Percentiles rank a stretch among this genome's conserved stretches.
phyloP scores from a whole-genome alignment of 1,284 basidiomycete species.

The Naganishia liquefaciens region DNA sequence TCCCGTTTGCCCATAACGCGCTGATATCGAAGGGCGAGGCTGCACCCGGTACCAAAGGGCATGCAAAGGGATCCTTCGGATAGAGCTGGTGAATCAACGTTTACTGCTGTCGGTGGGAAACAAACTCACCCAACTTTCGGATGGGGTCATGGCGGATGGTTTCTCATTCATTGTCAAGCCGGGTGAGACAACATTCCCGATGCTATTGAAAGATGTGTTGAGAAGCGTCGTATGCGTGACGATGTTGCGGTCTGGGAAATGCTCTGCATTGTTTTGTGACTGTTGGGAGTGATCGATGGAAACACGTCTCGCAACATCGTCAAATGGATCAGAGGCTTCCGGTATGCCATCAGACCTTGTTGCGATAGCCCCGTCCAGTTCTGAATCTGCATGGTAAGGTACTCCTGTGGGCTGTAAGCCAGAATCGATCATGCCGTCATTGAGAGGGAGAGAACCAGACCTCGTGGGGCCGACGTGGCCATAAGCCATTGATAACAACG shows the following conservation, averaged over 20 bases:
- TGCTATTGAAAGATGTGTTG: conserved; percentile 34
- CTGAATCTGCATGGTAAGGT: conserved; percentile 38
- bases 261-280: background rate
- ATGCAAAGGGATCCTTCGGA: conserved; percentile 13
- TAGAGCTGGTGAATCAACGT: background rate
- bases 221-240: conserved; percentile 16
- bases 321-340: conserved; percentile 31
- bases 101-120: background rate
- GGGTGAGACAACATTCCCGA: background rate
- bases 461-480: conserved; percentile 31
- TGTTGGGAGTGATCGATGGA: conserved; percentile 38
- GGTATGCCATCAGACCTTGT: background rate
- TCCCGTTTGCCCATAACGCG: conserved; percentile 40
- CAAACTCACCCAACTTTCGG: conserved; percentile 23
- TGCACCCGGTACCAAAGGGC: conserved; percentile 22
- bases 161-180: conserved; percentile 31
- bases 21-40: conserved; percentile 31
- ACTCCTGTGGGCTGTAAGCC: conserved; percentile 1
- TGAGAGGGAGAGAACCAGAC: conserved; percentile 6
- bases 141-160: conserved; percentile 19
- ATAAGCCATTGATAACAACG: conserved; percentile 53
- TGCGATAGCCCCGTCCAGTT: background rate
- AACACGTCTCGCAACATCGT: conserved; percentile 36
- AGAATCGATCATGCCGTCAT: conserved; percentile 13
- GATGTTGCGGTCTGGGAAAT: conserved; percentile 11